Evolutionary conservation across 805 yeast species (phyloP), one percentile per base, ranked within the genome.

Genomic region (Saturnispora serradocipensis): DNA sequence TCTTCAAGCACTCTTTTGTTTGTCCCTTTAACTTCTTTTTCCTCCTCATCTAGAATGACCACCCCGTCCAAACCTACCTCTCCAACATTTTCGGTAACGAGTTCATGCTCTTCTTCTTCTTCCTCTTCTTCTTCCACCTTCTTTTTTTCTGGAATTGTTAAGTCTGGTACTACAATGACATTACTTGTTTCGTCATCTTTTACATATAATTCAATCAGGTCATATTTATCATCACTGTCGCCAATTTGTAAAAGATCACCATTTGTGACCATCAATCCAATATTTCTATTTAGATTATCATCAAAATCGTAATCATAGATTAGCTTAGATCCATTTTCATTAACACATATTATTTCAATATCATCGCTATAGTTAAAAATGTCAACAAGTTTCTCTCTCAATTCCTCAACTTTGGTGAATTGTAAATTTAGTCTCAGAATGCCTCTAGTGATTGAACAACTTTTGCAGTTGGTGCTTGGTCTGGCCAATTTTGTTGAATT

Each of bases 301-400:
- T 88, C 96, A 64, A 87, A 89, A 61, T 91, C 99, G 52, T 74
- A 74, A 67, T 93, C 99, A 59, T 87, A 88, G 8, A 93, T 64
- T 54, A 93, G 72, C 57, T 77, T 75, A 35, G 79, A 76, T 24
- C 61, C 66, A 38, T 18, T 18, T 18, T 38, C 42, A 11, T 54
- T 51, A 5, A 32, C 36, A 11, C 64, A 54, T 25, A 82, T 70
- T 20, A 84, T 75, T 6, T 86, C 61, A 2, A 88, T 74, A 38
- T 84, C 81, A 38, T 74, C 81, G 1, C 69, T 78, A 61, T 80
- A 87, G 0, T 71, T 72, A 59, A 84, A 82, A 49, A 73, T 72
- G 1, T 59, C 61, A 27, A 72, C 64, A 4, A 90, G 61, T 3
- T 67, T 57, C 3, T 75, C 73, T 10, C 88, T 69, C 11, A 91